Evolutionary conservation across 345 rosid species (phyloP).

Genomic region (Bruguiera sexangula): DNA sequence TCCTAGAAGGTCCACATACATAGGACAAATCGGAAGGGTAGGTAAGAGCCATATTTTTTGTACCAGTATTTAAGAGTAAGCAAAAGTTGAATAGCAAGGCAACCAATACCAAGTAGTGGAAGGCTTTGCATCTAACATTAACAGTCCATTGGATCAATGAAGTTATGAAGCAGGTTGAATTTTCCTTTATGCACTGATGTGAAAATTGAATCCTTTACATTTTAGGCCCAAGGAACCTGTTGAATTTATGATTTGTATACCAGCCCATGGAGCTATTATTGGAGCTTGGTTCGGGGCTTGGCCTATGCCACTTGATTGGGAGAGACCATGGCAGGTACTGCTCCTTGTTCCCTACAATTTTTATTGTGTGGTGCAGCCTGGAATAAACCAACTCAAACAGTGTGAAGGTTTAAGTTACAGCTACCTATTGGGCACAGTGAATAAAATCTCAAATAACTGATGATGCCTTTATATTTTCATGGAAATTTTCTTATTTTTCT

Average conservation of each 20-base stretch:
- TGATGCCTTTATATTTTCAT: no score
- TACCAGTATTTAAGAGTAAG: neutral
- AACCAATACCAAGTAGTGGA: neutral
- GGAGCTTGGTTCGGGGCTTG: constrained; percentile 99
- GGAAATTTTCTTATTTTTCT: no score
- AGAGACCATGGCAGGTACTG: constrained; percentile 96
- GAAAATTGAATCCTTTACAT: constrained; percentile 6
- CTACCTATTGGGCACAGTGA: neutral
- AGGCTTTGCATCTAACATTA: no score
- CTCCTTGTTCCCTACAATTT: neutral
- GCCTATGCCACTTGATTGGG: constrained; percentile 99
- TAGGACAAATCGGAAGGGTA: no score
- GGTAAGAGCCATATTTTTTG: no score
- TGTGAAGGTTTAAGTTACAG: no score
- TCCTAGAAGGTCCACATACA: no score
- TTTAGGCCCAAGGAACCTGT: constrained; percentile 50
- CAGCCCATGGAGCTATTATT: constrained; percentile 73
- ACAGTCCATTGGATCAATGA: no score
- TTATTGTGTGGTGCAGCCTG: neutral
- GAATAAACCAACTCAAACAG: no score
- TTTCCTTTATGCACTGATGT: constrained; percentile 4
- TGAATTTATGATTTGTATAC: constrained; percentile 67
- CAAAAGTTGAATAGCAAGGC: neutral
- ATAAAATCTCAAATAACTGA: no score
- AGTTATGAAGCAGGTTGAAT: constrained; percentile 2